Percentiles rank a stretch among this genome's conserved stretches.
phyloP scores from a whole-genome alignment of 2,329 filamentous ascomycete species.

The Neonectria magnoliae region DNA sequence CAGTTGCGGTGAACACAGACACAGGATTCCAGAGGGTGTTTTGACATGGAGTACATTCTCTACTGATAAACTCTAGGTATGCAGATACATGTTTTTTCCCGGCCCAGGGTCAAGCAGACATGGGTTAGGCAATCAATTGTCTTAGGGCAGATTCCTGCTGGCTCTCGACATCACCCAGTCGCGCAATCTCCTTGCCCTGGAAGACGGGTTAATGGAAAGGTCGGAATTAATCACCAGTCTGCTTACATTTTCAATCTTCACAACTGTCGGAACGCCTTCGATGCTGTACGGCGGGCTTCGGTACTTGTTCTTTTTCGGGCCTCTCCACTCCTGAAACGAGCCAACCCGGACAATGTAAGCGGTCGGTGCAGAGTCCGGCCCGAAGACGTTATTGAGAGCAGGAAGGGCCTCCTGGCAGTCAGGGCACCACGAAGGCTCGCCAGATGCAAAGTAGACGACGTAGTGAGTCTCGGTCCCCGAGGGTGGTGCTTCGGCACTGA shows the following conservation, averaged over 20 bases:
- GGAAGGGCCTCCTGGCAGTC: conserved; percentile 42
- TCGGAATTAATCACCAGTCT: background rate
- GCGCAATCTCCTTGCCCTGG: conserved; percentile 41
- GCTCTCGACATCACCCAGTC: conserved; percentile 40
- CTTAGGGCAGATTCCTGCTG: conserved; percentile 41
- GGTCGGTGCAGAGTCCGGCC: conserved; percentile 33
- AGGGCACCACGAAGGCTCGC: conserved; percentile 44
- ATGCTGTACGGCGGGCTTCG: conserved; percentile 39
- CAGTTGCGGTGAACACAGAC: background rate
- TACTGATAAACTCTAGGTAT: background rate
- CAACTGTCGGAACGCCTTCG: conserved; percentile 42
- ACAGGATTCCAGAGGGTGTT: background rate
- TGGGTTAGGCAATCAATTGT: conserved; percentile 30
- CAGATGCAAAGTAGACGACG: conserved; percentile 45
- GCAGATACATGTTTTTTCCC: background rate
- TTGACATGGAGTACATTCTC: background rate
- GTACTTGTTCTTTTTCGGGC: conserved; percentile 41
- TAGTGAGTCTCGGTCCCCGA: conserved; percentile 40
- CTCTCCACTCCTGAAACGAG: conserved; percentile 37
- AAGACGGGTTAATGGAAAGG: background rate
- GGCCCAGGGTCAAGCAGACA: background rate
- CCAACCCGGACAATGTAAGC: conserved; percentile 43
- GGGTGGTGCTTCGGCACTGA: conserved; percentile 39
- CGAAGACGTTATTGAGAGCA: conserved; percentile 39
- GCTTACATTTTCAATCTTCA: conserved; percentile 40